phyloP scores from a whole-genome alignment of 23 red algal genomes.

The Gracilaria vermiculophylla region DNA sequence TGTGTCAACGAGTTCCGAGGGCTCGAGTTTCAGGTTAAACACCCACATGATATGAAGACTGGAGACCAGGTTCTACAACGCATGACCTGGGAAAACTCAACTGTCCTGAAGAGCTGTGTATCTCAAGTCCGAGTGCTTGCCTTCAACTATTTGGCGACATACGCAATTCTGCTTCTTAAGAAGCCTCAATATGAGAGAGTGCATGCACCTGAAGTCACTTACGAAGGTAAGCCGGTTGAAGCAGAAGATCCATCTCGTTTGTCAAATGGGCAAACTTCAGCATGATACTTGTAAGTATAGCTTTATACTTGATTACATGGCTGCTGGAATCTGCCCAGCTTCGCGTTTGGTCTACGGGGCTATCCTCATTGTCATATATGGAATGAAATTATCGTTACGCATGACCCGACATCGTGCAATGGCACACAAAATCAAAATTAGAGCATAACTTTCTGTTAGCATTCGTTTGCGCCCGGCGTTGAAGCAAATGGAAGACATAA shows the following conservation, averaged over 20 bases:
- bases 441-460: too few species aligned
- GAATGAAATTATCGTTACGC: too few species aligned
- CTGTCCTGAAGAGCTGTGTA: conserved; percentile 32
- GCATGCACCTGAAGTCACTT: background rate
- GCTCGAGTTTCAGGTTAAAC: conserved; percentile 62
- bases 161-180: conserved; percentile 58
- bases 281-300: too few species aligned
- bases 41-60: conserved; percentile 49
- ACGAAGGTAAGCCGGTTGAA: background rate
- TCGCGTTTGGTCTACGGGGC: too few species aligned
- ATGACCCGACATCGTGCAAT: too few species aligned
- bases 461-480: too few species aligned
- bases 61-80: conserved; percentile 72
- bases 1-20: conserved; percentile 84
- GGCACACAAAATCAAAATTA: too few species aligned
- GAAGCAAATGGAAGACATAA: too few species aligned
- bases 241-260: background rate
- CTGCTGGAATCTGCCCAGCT: too few species aligned
- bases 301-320: too few species aligned
- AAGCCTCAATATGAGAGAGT: conserved; percentile 61
- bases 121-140: conserved; percentile 53
- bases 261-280: background rate
- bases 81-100: conserved; percentile 56
- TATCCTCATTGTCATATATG: too few species aligned
- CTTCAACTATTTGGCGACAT: conserved; percentile 74